Base-by-base conservation (phyloP, 441 rosid genomes). In the Arabidopsis hybrid region DNA sequence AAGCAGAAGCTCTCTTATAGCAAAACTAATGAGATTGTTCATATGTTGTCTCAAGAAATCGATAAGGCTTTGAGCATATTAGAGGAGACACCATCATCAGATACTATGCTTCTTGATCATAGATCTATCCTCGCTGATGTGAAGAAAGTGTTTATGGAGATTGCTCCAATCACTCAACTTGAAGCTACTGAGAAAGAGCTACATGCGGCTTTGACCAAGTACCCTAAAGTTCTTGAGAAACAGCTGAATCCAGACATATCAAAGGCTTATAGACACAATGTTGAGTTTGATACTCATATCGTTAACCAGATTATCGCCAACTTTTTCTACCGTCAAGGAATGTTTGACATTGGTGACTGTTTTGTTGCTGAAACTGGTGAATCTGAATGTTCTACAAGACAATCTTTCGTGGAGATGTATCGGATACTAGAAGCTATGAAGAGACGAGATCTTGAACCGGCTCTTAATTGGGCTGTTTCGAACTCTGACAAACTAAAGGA, bases 281-380 rank as follows among this genome's bases (percentile, higher is more conserved):
- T 80, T 9, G 91, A 85, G 32, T 82, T 82, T 34, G 89, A 87
- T 71, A 64, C 69, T 2, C 74, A 66, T 58, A 81, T 82, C 2
- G 71, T 82, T 38, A 81, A 80, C 74, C 83, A 85, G 60, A 73
- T 87, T 7, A 78, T 87, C 66, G 83, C 83, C 13, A 75, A 78
- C 56, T 88, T 84, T 76, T 83, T 87, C 72, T 87, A 87, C 50
- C 60, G 80, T 34, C 84, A 81, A 52, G 89, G 88, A 31, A 67
- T 84, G 67, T 87, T 87, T 26, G 86, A 87, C 7, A 50, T 82
- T 0, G 88, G 89, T 9, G 91, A 87, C 77, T 87, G 86, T 75
- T 85, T 87, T 35, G 56, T 84, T 64, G 66, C 42, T 11, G 88
- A 85, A 67, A 75, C 84, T 9, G 76, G 73, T 65, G 85, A 81